These are phyloP conservation scores for Podila epigama DNA, from an alignment of 192 early-diverging fungal species.

Conservation along the genomic window DNA sequence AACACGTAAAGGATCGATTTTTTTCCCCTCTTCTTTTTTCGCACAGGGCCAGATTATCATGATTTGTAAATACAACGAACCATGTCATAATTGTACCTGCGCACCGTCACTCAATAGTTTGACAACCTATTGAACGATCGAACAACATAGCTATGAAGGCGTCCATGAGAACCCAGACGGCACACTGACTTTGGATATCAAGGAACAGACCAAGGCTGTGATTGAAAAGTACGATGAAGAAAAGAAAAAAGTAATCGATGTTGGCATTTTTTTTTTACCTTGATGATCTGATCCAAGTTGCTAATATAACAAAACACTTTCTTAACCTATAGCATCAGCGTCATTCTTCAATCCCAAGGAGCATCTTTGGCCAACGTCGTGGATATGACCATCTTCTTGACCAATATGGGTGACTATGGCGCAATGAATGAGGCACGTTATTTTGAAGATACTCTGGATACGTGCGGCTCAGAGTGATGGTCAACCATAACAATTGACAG, in stretches of 20 bases:
- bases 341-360: conserved; percentile 60
- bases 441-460: too few species aligned
- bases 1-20: conserved; percentile 54
- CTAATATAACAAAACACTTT: too few species aligned
- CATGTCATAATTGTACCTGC: neutral
- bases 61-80: too few species aligned
- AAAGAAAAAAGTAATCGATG: conserved; percentile 2
- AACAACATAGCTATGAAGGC: conserved; percentile 53
- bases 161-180: conserved; percentile 62
- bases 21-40: neutral
- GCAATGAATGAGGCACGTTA: conserved; percentile 62
- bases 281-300: too few species aligned
- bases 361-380: conserved; percentile 64
- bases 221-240: conserved; percentile 62
- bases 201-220: conserved; percentile 68
- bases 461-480: too few species aligned
- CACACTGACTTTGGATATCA: conserved; percentile 63
- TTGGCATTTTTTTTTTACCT: too few species aligned
- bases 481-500: too few species aligned
- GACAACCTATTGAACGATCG: too few species aligned
- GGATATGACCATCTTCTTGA: conserved; percentile 77
- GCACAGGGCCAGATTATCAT: too few species aligned
- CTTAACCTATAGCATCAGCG: conserved; percentile 61
- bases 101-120: neutral
- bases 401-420: conserved; percentile 71